These are phyloP conservation scores for Rhizopus delemar DNA, from an alignment of 371 early-diverging fungal species.

Conservation along the genomic window DNA sequence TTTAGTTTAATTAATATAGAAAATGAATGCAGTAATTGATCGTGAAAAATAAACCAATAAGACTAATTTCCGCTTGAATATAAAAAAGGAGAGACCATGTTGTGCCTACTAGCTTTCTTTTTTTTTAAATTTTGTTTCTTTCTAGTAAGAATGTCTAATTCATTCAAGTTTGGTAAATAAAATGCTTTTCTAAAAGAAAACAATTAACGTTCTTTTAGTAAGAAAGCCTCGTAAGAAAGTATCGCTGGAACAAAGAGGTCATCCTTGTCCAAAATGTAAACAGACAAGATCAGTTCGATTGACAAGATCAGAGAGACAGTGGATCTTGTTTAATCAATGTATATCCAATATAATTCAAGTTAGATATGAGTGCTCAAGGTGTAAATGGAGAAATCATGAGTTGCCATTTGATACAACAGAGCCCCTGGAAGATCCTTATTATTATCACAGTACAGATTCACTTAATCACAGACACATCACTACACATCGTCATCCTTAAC, in stretches of 20 bases:
- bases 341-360: conserved; percentile 43
- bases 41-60: no score
- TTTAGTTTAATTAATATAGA: no score
- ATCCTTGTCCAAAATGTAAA: conserved; percentile 48
- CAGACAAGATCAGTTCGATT: conserved; percentile 37
- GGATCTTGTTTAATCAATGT: conserved; percentile 39
- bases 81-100: background rate
- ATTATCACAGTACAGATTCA: background rate
- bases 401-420: conserved; percentile 24
- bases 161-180: background rate
- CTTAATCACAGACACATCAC: no score
- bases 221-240: conserved; percentile 43
- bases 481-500: background rate
- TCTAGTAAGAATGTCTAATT: background rate
- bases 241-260: conserved; percentile 36
- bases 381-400: conserved; percentile 43
- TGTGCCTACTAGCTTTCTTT: no score
- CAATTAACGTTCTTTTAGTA: conserved; percentile 15
- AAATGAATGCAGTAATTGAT: no score
- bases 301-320: conserved; percentile 42
- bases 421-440: background rate
- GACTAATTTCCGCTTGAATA: background rate
- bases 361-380: conserved; percentile 46
- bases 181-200: background rate
- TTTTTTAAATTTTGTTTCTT: background rate